Conservation (phyloP, 331 rosid genomes). For the Dryas integrifolia region DNA sequence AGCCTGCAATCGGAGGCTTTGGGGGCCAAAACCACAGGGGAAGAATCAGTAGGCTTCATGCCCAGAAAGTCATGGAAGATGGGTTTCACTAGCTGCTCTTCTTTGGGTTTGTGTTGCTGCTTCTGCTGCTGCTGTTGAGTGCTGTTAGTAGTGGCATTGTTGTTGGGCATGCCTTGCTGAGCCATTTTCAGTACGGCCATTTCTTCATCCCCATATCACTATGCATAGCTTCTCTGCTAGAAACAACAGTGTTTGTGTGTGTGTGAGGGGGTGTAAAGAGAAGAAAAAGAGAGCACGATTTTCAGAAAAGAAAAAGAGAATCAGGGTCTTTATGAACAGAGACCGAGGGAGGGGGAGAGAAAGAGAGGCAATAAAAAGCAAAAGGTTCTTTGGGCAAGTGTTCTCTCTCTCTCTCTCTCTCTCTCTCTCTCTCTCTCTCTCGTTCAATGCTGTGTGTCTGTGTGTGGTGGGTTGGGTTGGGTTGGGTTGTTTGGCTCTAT, state of each 20-base stretch:
- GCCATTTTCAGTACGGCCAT: slow-evolving; percentile 64
- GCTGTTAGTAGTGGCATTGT: slow-evolving; percentile 34
- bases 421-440: not conserved
- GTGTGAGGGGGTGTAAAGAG: not conserved
- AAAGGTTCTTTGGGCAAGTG: slow-evolving; percentile 50
- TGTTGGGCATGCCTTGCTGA: slow-evolving; percentile 47
- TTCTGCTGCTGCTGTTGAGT: slow-evolving; percentile 25
- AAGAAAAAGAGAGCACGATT: slow-evolving; percentile 43
- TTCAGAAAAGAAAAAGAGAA: slow-evolving; percentile 28
- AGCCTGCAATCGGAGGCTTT: slow-evolving; percentile 51
- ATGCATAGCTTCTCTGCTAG: slow-evolving; percentile 21
- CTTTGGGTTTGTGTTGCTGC: slow-evolving; percentile 4
- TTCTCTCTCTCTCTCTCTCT: not conserved
- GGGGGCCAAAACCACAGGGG: slow-evolving; percentile 33
- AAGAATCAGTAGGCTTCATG: slow-evolving; percentile 52
- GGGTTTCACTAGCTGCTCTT: slow-evolving; percentile 39
- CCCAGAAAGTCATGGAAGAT: slow-evolving; percentile 86
- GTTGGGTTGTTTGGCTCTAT: slow-evolving; percentile 9
- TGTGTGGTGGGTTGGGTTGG: slow-evolving; percentile 14
- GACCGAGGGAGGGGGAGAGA: slow-evolving; percentile 10
- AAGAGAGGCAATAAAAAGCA: slow-evolving; percentile 43
- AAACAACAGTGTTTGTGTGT: not conserved
- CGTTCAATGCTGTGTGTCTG: slow-evolving; percentile 8
- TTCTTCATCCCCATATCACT: slow-evolving; percentile 32
- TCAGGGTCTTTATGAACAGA: slow-evolving; percentile 3